Evolutionary conservation across 352 stramenopile genomes (phyloP), one percentile per base, ranked within the genome.

Genomic region (Phytophthora quininea): DNA sequence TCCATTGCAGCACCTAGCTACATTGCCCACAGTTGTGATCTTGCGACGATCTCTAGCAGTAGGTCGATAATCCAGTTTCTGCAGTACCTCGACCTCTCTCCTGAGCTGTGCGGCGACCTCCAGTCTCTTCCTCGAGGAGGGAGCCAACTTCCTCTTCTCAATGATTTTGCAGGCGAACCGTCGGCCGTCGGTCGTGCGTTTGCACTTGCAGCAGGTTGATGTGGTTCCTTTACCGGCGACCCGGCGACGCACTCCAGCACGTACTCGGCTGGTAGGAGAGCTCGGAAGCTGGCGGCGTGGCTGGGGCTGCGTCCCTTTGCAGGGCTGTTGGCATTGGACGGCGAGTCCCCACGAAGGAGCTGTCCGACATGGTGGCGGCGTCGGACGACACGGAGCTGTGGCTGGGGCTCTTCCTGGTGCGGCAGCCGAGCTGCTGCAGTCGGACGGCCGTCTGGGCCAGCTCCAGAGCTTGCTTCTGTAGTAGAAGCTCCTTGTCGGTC

Each of bases 91-190:
- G 12, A 92, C 80, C 64, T 92, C 82, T 1, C 83, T 73, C 2
- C 85, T 78, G 40, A 95, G 54, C 32, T 92, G 83, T 31, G 74
- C 63, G 9, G 72, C 75, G 56, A 93, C 84, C 37, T 86, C 79
- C 15, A 82, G 65, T 37, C 82, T 73, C 51, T 86, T 81, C 29
- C 71, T 62, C 8, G 71, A 58, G 42, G 85, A 84, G 8, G 79
- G 64, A 8, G 80, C 76, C 10, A 93, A 66, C 0, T 69, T 70
- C 3, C 77, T 74, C 70, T 93, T 93, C 71, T 93, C 83, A 56
- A 93, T 90, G 53, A 93, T 84, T 54, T 93, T 93, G 62, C 85
- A 93, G 14, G 85, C 85, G 60, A 91, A 91, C 48, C 71, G 61
- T 7, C 59, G 63, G 30, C 71, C 73, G 66, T 91, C 83, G 0